phyloP scores from a whole-genome alignment of 2,329 filamentous ascomycete genomes.

The Knoxdaviesia capensis region DNA sequence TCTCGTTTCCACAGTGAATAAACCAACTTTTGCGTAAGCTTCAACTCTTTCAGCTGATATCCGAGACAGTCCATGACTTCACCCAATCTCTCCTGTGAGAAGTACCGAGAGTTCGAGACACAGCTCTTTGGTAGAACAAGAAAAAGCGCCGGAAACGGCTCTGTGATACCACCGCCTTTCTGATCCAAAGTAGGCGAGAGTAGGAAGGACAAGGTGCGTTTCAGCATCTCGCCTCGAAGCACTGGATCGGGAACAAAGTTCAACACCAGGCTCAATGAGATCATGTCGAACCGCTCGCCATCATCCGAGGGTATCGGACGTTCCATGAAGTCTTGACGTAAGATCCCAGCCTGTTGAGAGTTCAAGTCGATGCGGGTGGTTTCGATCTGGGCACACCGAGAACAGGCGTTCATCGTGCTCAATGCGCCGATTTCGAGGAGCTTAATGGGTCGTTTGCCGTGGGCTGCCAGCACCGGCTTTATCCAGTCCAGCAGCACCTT shows the following conservation, averaged over 20 bases:
- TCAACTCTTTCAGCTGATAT: slow-evolving; percentile 43
- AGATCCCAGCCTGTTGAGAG: slow-evolving; percentile 62
- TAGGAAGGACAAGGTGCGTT: slow-evolving; percentile 53
- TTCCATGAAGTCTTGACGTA: slow-evolving; percentile 87
- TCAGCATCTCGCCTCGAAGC: slow-evolving; percentile 68
- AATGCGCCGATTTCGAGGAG: slow-evolving; percentile 71
- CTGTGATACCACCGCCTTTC: slow-evolving; percentile 4
- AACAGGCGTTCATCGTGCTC: slow-evolving; percentile 69
- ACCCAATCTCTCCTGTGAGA: slow-evolving; percentile 48
- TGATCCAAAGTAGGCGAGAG: slow-evolving; percentile 12
- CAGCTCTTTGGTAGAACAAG: slow-evolving; percentile 80
- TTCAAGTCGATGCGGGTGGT: slow-evolving; percentile 78
- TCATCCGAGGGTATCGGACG: slow-evolving; percentile 47
- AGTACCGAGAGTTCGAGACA: slow-evolving; percentile 75
- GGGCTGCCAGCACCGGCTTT: slow-evolving; percentile 9
- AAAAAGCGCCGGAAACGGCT: slow-evolving; percentile 52
- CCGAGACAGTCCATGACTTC: slow-evolving; percentile 62
- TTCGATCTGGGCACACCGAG: slow-evolving; percentile 46
- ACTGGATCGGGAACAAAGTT: slow-evolving; percentile 76
- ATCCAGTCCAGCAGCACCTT: slow-evolving; percentile 45
- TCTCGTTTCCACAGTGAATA: slow-evolving; percentile 67
- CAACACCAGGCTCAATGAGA: slow-evolving; percentile 79
- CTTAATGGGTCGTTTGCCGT: slow-evolving; percentile 5
- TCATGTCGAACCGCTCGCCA: slow-evolving; percentile 59
- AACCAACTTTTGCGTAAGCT: slow-evolving; percentile 63